Evolutionary conservation across 1,139 yeast genomes (phyloP).

Genomic region (Lodderomyces metapsilosis): DNA sequence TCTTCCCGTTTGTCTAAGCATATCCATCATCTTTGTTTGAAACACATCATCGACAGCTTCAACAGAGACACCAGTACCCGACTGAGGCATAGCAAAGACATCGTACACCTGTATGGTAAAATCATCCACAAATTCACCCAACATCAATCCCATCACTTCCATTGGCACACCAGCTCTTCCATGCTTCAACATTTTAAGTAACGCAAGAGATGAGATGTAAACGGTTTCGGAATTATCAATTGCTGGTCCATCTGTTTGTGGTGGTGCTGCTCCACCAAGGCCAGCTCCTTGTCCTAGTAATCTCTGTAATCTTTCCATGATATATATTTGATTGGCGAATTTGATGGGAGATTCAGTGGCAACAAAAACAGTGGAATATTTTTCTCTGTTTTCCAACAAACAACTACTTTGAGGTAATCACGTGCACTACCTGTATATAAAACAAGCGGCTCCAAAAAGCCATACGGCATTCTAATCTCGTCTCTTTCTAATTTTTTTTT

Average conservation of each 20-base stretch:
- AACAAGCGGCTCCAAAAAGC: too few relatives aligned
- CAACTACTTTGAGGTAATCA: too few relatives aligned
- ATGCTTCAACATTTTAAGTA: constrained; percentile 94
- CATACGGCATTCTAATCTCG: too few relatives aligned
- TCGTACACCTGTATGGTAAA: constrained; percentile 96
- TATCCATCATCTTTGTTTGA: constrained; percentile 99
- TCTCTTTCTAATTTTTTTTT: too few relatives aligned
- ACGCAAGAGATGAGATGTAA: constrained; percentile 91
- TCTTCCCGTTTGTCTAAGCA: constrained; percentile 97
- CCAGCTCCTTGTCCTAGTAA: constrained; percentile 63
- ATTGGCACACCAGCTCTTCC: constrained; percentile 99
- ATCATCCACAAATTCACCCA: constrained; percentile 97
- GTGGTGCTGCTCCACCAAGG: constrained; percentile 52
- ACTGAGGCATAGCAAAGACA: constrained; percentile 99
- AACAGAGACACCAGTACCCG: constrained; percentile 97
- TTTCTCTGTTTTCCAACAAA: too few relatives aligned
- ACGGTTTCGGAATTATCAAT: constrained; percentile 96
- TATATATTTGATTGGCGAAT: not conserved
- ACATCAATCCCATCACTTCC: constrained; percentile 99
- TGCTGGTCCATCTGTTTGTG: constrained; percentile 69
- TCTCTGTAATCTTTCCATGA: constrained; percentile 76
- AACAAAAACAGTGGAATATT: constrained; percentile 1
- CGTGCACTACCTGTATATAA: too few relatives aligned
- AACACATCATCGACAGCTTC: constrained; percentile 99
- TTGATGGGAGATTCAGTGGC: constrained; percentile 11